Evolutionary conservation across 176 grass and related monocot genomes (phyloP).

Genomic region (Poa pratensis): DNA sequence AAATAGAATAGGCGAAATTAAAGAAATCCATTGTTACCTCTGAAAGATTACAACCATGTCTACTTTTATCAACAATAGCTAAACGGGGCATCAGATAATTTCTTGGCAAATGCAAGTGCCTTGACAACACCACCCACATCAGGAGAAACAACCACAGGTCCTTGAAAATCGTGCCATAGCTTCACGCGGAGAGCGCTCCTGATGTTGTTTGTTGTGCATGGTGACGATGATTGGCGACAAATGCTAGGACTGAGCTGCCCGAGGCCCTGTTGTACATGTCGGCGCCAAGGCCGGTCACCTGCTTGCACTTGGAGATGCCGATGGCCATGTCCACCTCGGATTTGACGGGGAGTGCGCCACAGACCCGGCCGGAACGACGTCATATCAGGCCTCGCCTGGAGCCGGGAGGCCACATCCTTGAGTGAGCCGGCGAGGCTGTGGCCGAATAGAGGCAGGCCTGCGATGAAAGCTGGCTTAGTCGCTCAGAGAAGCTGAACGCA

Average conservation of each 20-base stretch:
- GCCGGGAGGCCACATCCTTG: constrained; percentile 82
- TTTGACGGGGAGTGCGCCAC: constrained; percentile 79
- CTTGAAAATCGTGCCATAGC: constrained; percentile 63
- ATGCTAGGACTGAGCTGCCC: constrained; percentile 76
- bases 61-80: constrained; percentile 98
- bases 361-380: constrained; percentile 80
- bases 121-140: too few relatives aligned
- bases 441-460: constrained; percentile 82
- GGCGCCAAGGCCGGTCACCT: constrained; percentile 79
- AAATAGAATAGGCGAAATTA: not conserved
- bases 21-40: constrained; percentile 51
- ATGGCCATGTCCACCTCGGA: constrained; percentile 80
- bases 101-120: too few relatives aligned
- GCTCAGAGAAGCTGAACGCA: constrained; percentile 61
- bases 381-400: constrained; percentile 80
- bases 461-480: constrained; percentile 54
- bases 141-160: too few relatives aligned
- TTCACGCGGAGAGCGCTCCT: constrained; percentile 36
- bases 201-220: too few relatives aligned
- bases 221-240: constrained; percentile 42
- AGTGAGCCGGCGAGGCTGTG: constrained; percentile 84
- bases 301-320: constrained; percentile 65
- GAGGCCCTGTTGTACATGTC: constrained; percentile 76
- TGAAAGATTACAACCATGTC: constrained; percentile 82
- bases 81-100: constrained; percentile 70